These are phyloP conservation scores for Astragalus glycyphyllos DNA, from an alignment of 306 rosid species.

Conservation along the genomic window DNA sequence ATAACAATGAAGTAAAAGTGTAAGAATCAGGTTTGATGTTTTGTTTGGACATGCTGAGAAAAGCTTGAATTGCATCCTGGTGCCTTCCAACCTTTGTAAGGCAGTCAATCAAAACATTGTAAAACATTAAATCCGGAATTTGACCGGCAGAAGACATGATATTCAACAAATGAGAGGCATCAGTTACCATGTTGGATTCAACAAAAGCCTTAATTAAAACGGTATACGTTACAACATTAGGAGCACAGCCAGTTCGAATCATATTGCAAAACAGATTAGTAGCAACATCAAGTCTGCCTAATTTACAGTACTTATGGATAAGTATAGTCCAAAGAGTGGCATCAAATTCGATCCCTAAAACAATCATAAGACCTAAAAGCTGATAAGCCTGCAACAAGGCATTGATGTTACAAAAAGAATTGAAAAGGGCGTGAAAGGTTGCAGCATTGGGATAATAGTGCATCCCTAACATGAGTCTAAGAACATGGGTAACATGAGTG, in stretches of 20 bases:
- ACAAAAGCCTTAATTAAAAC: slow-evolving; percentile 62
- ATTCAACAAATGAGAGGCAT: slow-evolving; percentile 51
- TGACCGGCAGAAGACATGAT: slow-evolving; percentile 50
- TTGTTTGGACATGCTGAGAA: slow-evolving; percentile 32
- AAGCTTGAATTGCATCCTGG: slow-evolving; percentile 55
- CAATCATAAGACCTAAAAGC: slow-evolving; percentile 59
- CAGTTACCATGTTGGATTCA: slow-evolving; percentile 50
- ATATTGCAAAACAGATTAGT: slow-evolving; percentile 48
- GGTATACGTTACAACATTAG: slow-evolving; percentile 63
- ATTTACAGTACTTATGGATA: slow-evolving; percentile 51
- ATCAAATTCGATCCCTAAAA: slow-evolving; percentile 50
- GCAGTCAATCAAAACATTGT: slow-evolving; percentile 66
- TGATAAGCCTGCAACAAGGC: slow-evolving; percentile 54
- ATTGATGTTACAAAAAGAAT: slow-evolving; percentile 59
- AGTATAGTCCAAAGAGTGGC: slow-evolving; percentile 49
- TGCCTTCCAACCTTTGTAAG: slow-evolving; percentile 60
- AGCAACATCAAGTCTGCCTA: slow-evolving; percentile 54
- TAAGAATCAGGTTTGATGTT: slow-evolving; percentile 59
- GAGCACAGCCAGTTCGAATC: slow-evolving; percentile 44
- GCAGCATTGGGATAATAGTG: slow-evolving; percentile 52
- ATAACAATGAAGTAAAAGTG: slow-evolving; percentile 46
- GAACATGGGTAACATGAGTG: neutral
- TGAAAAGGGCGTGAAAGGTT: slow-evolving; percentile 54
- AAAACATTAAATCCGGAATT: slow-evolving; percentile 57
- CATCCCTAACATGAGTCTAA: slow-evolving; percentile 54